Conservation (phyloP, 2,329 filamentous ascomycete species). For the Xylaria digitata region DNA sequence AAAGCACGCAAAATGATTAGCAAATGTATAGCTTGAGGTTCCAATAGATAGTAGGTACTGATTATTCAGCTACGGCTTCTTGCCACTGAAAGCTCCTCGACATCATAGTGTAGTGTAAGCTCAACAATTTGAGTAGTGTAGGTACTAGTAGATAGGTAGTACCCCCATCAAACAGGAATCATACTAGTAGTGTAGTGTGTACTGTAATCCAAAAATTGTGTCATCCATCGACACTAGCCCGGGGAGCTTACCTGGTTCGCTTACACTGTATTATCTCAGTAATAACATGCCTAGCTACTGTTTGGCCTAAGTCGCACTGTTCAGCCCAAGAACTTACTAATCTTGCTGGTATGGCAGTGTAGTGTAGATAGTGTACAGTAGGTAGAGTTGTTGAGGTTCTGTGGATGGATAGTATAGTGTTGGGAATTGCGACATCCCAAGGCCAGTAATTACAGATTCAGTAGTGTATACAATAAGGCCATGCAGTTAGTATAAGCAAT, state of each 20-base stretch:
- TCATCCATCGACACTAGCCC: not conserved
- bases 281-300: conserved; percentile 8
- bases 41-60: not conserved
- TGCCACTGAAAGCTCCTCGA: too few species aligned
- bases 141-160: too few species aligned
- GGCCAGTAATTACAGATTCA: not conserved
- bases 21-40: not conserved
- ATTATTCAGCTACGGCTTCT: not conserved
- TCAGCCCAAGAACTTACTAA: not conserved
- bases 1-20: not conserved
- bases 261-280: conserved; percentile 29
- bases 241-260: not conserved
- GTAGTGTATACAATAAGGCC: not conserved
- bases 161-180: not conserved
- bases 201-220: not conserved
- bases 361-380: not conserved
- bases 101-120: too few species aligned
- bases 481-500: not conserved
- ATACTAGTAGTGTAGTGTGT: too few species aligned
- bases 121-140: too few species aligned
- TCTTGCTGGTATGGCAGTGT: not conserved
- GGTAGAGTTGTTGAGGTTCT: not conserved
- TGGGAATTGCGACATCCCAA: not conserved
- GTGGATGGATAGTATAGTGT: too few species aligned
- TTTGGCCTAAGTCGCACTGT: conserved; percentile 2